Evolutionary conservation across 78 protist species (phyloP).

Genomic region (Guillardia theta): DNA sequence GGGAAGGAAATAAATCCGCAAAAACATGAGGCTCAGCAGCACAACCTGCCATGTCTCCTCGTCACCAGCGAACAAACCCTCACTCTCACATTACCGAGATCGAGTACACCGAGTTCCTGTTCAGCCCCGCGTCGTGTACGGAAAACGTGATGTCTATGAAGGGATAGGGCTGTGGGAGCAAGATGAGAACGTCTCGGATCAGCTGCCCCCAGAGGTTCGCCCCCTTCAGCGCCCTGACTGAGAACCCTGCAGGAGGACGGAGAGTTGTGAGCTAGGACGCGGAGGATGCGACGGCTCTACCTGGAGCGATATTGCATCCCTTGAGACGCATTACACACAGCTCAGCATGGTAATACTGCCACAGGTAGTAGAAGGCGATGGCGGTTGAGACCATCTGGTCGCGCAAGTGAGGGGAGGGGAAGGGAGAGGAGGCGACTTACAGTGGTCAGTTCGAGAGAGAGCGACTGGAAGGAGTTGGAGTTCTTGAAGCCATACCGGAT

Average conservation of each 20-base stretch:
- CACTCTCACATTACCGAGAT: neutral
- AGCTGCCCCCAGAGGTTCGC: neutral
- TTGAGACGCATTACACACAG: neutral
- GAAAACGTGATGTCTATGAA: neutral
- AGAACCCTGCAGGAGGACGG: neutral
- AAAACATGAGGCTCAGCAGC: neutral
- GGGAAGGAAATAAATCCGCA: neutral
- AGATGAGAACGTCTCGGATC: neutral
- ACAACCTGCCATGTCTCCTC: too few species aligned
- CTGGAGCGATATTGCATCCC: neutral
- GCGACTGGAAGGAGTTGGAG: neutral
- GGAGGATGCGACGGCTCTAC: neutral
- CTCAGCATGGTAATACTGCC: neutral
- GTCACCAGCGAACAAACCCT: too few species aligned
- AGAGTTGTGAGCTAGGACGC: neutral
- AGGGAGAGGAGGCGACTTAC: neutral
- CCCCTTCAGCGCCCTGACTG: neutral
- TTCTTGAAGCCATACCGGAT: neutral
- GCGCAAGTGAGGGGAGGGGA: neutral
- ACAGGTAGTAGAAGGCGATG: neutral
- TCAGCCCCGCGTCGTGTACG: neutral
- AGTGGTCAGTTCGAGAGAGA: neutral
- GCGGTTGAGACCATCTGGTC: neutral
- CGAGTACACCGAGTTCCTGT: neutral
- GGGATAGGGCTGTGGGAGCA: neutral